These are phyloP conservation scores for Austroboletus festivus DNA, from an alignment of 768 basidiomycete genomes.

Conservation along the genomic window DNA sequence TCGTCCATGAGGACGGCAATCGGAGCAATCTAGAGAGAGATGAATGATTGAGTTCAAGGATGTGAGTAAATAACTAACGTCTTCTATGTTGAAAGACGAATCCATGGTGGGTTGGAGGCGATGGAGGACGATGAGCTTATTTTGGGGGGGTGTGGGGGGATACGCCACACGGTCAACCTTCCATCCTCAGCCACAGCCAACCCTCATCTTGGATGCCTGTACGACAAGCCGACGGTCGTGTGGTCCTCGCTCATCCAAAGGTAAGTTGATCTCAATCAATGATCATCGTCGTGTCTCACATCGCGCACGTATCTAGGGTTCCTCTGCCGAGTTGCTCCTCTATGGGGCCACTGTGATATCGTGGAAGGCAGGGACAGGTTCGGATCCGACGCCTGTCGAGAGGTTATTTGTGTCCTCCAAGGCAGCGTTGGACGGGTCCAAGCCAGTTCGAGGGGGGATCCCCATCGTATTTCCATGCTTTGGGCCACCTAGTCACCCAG, in stretches of 20 bases:
- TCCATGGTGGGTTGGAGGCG: slow-evolving; percentile 50
- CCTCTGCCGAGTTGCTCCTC: slow-evolving; percentile 59
- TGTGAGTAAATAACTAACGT: slow-evolving; percentile 44
- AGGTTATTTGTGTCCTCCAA: slow-evolving; percentile 81
- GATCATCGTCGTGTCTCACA: background rate
- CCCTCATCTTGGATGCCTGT: slow-evolving; percentile 48
- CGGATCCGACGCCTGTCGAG: slow-evolving; percentile 52
- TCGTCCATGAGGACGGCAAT: slow-evolving; percentile 98
- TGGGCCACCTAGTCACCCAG: slow-evolving; percentile 74
- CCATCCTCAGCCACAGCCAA: slow-evolving; percentile 8
- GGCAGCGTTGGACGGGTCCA: slow-evolving; percentile 75
- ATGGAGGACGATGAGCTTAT: slow-evolving; percentile 1
- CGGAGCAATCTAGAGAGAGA: slow-evolving; percentile 69
- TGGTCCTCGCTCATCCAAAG: slow-evolving; percentile 62
- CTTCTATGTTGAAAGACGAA: slow-evolving; percentile 60
- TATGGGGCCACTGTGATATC: slow-evolving; percentile 89
- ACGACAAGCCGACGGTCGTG: slow-evolving; percentile 39
- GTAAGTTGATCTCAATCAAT: slow-evolving; percentile 31
- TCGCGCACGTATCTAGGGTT: slow-evolving; percentile 44
- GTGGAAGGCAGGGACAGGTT: slow-evolving; percentile 71
- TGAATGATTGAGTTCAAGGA: slow-evolving; percentile 16
- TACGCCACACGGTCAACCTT: slow-evolving; percentile 20
- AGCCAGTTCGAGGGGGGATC: slow-evolving; percentile 62
- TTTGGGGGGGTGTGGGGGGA: slow-evolving; percentile 9
- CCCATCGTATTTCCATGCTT: slow-evolving; percentile 83